phyloP scores from a whole-genome alignment of 345 rosid species.

The Hibiscus tridactylites region DNA sequence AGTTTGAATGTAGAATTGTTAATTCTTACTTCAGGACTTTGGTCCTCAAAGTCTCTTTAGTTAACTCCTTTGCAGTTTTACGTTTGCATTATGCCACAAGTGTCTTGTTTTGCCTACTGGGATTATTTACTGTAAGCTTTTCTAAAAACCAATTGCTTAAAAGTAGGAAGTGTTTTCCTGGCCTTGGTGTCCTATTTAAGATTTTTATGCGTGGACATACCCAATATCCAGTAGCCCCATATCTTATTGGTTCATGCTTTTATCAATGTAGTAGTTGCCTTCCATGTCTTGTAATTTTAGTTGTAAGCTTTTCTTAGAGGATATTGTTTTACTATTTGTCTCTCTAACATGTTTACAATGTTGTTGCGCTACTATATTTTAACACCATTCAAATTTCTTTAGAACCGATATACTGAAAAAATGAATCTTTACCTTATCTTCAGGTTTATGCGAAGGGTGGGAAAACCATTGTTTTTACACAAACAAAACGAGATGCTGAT shows the following conservation, averaged over 20 bases:
- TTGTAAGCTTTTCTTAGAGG: neutral
- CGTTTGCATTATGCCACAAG: neutral
- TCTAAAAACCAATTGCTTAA: neutral
- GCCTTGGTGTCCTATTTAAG: no score
- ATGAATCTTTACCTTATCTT: conserved; percentile 6
- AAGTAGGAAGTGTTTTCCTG: neutral
- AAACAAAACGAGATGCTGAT: conserved; percentile 94
- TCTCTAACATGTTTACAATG: neutral
- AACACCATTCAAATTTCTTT: neutral
- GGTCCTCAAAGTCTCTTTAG: neutral
- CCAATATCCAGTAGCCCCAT: neutral
- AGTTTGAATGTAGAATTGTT: neutral
- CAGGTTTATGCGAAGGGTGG: conserved; percentile 98
- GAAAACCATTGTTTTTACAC: conserved; percentile 95
- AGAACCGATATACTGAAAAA: neutral
- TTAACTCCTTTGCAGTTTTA: neutral
- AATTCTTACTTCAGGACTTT: neutral
- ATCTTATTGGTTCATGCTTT: neutral
- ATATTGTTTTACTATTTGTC: neutral
- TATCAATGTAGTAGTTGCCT: neutral
- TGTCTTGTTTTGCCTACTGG: neutral
- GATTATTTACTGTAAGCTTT: neutral
- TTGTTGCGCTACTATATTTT: neutral
- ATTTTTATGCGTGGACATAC: neutral
- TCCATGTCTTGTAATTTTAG: neutral